Percentiles rank a stretch among this genome's conserved stretches.
Evolutionary conservation across 352 stramenopile species (phyloP).

Genomic region (Thalassiosira ordinaria): DNA sequence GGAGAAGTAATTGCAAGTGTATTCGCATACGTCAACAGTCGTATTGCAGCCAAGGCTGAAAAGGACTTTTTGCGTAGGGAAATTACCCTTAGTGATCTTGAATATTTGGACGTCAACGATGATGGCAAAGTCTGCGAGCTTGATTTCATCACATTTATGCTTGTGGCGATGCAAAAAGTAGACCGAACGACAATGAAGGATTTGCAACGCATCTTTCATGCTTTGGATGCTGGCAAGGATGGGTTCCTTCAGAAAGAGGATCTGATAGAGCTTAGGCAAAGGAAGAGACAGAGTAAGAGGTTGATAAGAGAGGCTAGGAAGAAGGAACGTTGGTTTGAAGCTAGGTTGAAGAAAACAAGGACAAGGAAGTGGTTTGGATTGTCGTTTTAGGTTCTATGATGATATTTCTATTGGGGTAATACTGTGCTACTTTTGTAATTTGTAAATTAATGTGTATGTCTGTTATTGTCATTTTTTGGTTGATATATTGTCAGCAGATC

Average conservation of each 20-base stretch:
- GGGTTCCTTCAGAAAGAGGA: slow-evolving; percentile 61
- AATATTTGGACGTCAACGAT: slow-evolving; percentile 58
- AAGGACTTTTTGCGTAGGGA: slow-evolving; percentile 53
- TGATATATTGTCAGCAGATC: too few species aligned
- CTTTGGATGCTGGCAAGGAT: slow-evolving; percentile 52
- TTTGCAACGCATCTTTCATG: slow-evolving; percentile 56
- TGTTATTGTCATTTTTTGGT: too few species aligned
- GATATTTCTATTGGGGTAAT: not conserved
- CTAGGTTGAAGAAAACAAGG: not conserved
- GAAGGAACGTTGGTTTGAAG: slow-evolving; percentile 13
- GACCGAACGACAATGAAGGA: slow-evolving; percentile 58
- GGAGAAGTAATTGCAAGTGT: slow-evolving; percentile 20
- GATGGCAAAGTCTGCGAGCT: slow-evolving; percentile 54
- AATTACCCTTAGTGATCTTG: slow-evolving; percentile 64
- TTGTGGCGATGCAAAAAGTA: slow-evolving; percentile 70
- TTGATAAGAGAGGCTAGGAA: slow-evolving; percentile 15
- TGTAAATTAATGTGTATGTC: too few species aligned
- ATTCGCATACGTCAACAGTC: slow-evolving; percentile 28
- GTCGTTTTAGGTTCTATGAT: not conserved
- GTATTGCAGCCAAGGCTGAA: slow-evolving; percentile 30
- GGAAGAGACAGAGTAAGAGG: slow-evolving; percentile 43
- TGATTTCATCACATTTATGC: slow-evolving; percentile 73
- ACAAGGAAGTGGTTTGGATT: not conserved
- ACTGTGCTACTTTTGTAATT: not conserved
- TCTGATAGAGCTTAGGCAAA: slow-evolving; percentile 51